phyloP scores from a whole-genome alignment of 495 filamentous ascomycete species.

The Lasiosphaeris hirsuta region DNA sequence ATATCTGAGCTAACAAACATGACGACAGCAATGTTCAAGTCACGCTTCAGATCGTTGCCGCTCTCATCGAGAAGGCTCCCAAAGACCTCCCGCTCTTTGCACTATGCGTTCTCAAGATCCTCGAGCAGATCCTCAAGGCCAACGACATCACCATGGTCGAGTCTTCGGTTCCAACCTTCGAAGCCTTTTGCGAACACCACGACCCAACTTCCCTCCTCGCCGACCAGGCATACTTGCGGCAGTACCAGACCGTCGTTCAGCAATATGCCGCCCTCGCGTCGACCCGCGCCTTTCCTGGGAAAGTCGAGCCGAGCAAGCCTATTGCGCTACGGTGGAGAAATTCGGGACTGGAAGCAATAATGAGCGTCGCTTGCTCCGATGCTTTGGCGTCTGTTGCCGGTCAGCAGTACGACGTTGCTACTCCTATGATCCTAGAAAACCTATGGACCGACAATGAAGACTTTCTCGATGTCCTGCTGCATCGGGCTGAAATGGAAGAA shows the following conservation, averaged over 20 bases:
- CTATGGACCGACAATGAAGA: constrained; percentile 73
- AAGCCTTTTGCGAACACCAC: constrained; percentile 76
- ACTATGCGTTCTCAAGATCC: constrained; percentile 70
- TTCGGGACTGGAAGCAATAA: constrained; percentile 74
- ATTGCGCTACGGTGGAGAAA: constrained; percentile 81
- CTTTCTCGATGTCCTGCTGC: constrained; percentile 59
- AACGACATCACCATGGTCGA: constrained; percentile 86
- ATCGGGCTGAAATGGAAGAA: constrained; percentile 60
- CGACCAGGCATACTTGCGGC: constrained; percentile 76
- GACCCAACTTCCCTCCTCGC: constrained; percentile 72
- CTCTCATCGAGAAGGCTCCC: constrained; percentile 86
- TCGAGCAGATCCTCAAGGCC: constrained; percentile 72
- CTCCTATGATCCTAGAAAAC: constrained; percentile 82
- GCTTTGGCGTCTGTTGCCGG: constrained; percentile 69
- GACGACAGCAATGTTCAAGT: constrained; percentile 81
- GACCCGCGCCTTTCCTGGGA: constrained; percentile 46
- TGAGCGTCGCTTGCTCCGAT: constrained; percentile 72
- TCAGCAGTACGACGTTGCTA: constrained; percentile 66
- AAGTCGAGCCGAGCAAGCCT: constrained; percentile 59
- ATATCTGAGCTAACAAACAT: constrained; percentile 1
- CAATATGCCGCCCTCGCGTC: constrained; percentile 76
- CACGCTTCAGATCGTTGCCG: constrained; percentile 80
- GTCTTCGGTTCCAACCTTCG: constrained; percentile 77
- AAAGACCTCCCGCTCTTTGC: constrained; percentile 87
- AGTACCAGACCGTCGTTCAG: constrained; percentile 74